These are phyloP conservation scores for Exsudoporus frostii DNA, from an alignment of 768 basidiomycete species.

Conservation along the genomic window DNA sequence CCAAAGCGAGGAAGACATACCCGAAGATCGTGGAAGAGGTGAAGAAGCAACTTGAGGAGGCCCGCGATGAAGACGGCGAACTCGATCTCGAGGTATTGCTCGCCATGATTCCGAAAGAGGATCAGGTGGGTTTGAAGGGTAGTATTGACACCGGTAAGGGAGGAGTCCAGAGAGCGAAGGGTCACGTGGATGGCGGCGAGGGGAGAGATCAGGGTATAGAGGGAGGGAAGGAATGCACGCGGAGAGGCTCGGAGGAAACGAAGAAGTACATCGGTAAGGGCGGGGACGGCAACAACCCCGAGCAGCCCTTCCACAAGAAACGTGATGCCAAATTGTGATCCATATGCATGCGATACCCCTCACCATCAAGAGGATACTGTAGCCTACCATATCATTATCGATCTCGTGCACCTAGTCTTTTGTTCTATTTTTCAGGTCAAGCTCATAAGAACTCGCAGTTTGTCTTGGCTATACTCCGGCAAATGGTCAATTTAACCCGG, in stretches of 20 bases:
- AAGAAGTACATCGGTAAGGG: slow-evolving; percentile 1
- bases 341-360: slow-evolving; percentile 11
- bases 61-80: slow-evolving; percentile 1
- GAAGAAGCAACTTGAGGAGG: slow-evolving; percentile 9
- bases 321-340: slow-evolving; percentile 24
- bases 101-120: slow-evolving; percentile 11
- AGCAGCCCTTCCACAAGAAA: slow-evolving; percentile 13
- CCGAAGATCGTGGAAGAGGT: slow-evolving; percentile 11
- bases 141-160: slow-evolving; percentile 6
- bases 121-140: not conserved
- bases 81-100: slow-evolving; percentile 4
- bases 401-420: not conserved
- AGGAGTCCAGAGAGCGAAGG: not conserved
- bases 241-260: slow-evolving; percentile 13
- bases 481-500: no score
- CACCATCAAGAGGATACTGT: not conserved
- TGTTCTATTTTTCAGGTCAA: not conserved
- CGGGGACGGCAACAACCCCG: slow-evolving; percentile 7
- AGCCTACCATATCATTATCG: not conserved
- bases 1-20: slow-evolving; percentile 15
- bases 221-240: slow-evolving; percentile 6
- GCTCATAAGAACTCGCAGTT: no score
- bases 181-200: not conserved
- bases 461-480: no score
- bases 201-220: slow-evolving; percentile 2